A percentile compares a stretch with the other conserved stretches of the same genome.
phyloP scores from a whole-genome alignment of 352 stramenopile genomes.

The Phytophthora cajani region DNA sequence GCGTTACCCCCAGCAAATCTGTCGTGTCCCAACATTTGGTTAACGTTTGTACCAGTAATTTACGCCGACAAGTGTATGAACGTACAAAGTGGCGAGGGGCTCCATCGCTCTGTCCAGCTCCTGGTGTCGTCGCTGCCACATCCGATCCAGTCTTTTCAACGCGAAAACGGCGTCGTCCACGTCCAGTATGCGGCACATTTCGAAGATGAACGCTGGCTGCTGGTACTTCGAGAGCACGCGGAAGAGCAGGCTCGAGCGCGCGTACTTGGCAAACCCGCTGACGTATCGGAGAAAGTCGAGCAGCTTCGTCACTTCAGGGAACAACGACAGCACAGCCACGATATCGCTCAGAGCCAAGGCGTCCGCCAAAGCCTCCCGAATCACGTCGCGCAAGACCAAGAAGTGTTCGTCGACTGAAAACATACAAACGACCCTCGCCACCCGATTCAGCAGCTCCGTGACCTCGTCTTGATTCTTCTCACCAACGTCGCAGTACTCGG shows the following conservation, averaged over 20 bases:
- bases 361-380: slow-evolving; percentile 51
- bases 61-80: not conserved
- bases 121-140: slow-evolving; percentile 42
- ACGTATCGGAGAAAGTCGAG: slow-evolving; percentile 61
- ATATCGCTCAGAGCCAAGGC: slow-evolving; percentile 46
- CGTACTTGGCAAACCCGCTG: slow-evolving; percentile 36
- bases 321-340: slow-evolving; percentile 61
- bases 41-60: not conserved
- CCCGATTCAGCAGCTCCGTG: slow-evolving; percentile 45
- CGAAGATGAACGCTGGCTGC: slow-evolving; percentile 61
- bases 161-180: slow-evolving; percentile 72
- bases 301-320: slow-evolving; percentile 37
- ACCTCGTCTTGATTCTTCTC: not conserved
- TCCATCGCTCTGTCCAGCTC: slow-evolving; percentile 41
- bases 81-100: slow-evolving; percentile 29
- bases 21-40: not conserved
- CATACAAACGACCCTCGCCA: slow-evolving; percentile 47
- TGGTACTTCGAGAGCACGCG: slow-evolving; percentile 59
- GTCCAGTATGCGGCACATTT: slow-evolving; percentile 72
- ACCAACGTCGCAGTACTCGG: slow-evolving; percentile 18
- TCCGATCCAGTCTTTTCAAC: slow-evolving; percentile 63
- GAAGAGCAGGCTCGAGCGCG: slow-evolving; percentile 49
- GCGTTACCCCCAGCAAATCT: slow-evolving; percentile 17
- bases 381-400: slow-evolving; percentile 45
- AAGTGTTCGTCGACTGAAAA: slow-evolving; percentile 46